A percentile compares a stretch with the other conserved stretches of the same genome.
These are phyloP conservation scores for Pouteria campechiana DNA, from an alignment of 179 eudicot genomes.

Conservation along the genomic window DNA sequence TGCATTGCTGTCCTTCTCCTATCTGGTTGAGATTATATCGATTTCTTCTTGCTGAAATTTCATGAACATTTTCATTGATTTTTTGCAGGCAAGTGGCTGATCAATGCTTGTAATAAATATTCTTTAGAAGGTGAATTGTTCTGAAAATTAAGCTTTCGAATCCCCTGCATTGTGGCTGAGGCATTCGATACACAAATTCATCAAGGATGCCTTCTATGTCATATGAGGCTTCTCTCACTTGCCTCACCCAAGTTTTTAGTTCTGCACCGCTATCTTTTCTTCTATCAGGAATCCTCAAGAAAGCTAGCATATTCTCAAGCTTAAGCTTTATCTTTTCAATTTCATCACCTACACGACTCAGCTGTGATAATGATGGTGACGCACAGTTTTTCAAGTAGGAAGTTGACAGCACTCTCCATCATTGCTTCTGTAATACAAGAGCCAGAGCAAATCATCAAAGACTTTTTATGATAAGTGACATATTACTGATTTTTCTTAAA, in stretches of 20 bases:
- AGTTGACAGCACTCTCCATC: constrained; percentile 25
- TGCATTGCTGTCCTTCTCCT: constrained; percentile 1
- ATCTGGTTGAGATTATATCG: constrained; percentile 7
- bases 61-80: constrained; percentile 14
- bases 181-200: constrained; percentile 17
- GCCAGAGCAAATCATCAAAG: too few species aligned
- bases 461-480: too few species aligned
- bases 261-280: constrained; percentile 8
- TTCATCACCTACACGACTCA: constrained; percentile 12
- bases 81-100: constrained; percentile 8
- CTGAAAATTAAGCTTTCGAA: constrained; percentile 4
- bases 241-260: constrained; percentile 25
- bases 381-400: constrained; percentile 12
- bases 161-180: constrained; percentile 3
- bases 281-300: constrained; percentile 19
- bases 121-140: constrained; percentile 9
- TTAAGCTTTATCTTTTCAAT: constrained; percentile 18
- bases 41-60: constrained; percentile 18
- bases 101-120: neutral
- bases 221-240: constrained; percentile 15
- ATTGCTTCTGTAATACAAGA: too few species aligned
- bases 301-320: constrained; percentile 25
- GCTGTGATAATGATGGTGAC: constrained; percentile 7
- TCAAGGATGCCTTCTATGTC: constrained; percentile 17
- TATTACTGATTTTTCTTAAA: too few species aligned